These are phyloP conservation scores for Cenococcum geophilum DNA, from an alignment of 495 filamentous ascomycete species.

Conservation along the genomic window DNA sequence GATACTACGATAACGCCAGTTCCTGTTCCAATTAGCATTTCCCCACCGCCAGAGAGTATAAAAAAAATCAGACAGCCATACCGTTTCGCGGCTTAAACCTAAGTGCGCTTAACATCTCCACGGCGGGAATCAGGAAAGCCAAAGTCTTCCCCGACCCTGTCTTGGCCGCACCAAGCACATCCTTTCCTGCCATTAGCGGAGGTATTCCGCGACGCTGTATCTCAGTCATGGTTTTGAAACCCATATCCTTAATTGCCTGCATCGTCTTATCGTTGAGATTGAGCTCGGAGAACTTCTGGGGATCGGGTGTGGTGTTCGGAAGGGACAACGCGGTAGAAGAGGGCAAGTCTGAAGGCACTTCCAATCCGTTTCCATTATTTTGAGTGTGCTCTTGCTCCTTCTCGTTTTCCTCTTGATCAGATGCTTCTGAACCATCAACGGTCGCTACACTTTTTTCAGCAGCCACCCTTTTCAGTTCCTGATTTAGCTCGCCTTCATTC, in stretches of 20 bases:
- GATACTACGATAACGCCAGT: constrained; percentile 84
- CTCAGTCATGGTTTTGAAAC: constrained; percentile 91
- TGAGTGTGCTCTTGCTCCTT: not conserved
- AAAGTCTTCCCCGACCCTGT: constrained; percentile 95
- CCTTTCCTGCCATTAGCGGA: constrained; percentile 77
- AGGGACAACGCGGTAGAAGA: constrained; percentile 48
- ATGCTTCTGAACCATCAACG: not conserved
- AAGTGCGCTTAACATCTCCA: constrained; percentile 89
- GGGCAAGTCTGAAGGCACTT: constrained; percentile 45
- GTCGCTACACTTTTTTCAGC: not conserved
- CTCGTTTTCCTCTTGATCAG: constrained; percentile 2
- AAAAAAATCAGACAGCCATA: not conserved
- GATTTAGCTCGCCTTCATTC: constrained; percentile 11
- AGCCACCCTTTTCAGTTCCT: not conserved
- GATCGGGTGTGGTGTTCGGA: constrained; percentile 45
- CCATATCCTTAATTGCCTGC: constrained; percentile 84
- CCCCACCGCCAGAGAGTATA: no score
- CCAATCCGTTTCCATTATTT: constrained; percentile 11
- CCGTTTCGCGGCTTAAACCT: constrained; percentile 81
- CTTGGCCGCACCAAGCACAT: constrained; percentile 94
- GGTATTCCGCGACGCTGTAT: constrained; percentile 88
- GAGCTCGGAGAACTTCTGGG: constrained; percentile 68
- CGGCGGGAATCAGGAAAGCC: constrained; percentile 86
- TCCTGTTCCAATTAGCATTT: no score
- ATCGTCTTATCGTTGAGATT: constrained; percentile 81